Conservation (phyloP, 352 stramenopile species). For the Phytophthora citrophthora region DNA sequence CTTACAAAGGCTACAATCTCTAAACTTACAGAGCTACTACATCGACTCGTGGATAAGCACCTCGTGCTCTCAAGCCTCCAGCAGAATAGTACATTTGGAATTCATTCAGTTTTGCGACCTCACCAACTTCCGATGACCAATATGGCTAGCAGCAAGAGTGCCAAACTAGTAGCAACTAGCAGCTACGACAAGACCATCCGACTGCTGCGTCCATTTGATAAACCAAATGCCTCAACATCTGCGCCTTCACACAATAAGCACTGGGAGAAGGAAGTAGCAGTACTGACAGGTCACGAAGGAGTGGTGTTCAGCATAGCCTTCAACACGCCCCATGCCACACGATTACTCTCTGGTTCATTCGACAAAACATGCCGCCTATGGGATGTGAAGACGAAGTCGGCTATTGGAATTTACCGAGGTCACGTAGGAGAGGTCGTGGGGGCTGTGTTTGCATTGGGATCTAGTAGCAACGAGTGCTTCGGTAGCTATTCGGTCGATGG, state of each 20-base stretch:
- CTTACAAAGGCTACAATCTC: constrained; percentile 47
- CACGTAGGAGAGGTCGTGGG: constrained; percentile 70
- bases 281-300: constrained; percentile 62
- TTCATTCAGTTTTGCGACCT: constrained; percentile 52
- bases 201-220: constrained; percentile 46
- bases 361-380: constrained; percentile 83
- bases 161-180: constrained; percentile 58
- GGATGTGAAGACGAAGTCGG: constrained; percentile 43
- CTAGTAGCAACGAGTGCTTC: constrained; percentile 40
- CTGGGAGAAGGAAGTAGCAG: constrained; percentile 35
- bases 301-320: constrained; percentile 77
- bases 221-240: not conserved
- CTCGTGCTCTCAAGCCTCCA: constrained; percentile 39
- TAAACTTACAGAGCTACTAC: constrained; percentile 67
- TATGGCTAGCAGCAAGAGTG: constrained; percentile 74
- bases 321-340: constrained; percentile 54
- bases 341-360: constrained; percentile 74
- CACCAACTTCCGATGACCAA: constrained; percentile 79
- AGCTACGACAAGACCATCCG: constrained; percentile 84
- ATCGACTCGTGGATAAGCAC: constrained; percentile 78
- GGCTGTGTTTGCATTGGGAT: constrained; percentile 44
- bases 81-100: constrained; percentile 29
- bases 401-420: constrained; percentile 54
- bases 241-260: constrained; percentile 12
- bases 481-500: constrained; percentile 79